Evolutionary conservation across 1,284 basidiomycete genomes (phyloP), one percentile per base, ranked within the genome.

Genomic region (Boletellus deceptivus): DNA sequence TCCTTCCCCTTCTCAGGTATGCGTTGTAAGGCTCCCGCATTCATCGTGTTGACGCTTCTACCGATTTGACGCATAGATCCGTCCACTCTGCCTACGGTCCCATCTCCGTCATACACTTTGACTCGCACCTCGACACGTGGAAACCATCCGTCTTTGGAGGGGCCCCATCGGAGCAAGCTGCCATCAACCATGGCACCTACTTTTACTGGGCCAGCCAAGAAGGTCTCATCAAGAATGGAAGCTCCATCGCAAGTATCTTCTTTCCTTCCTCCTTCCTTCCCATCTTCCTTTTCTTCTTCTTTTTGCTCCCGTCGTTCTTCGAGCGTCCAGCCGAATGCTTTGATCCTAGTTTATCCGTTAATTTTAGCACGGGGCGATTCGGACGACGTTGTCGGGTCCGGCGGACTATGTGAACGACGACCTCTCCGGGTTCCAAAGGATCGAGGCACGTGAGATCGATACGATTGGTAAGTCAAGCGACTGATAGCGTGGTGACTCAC

Each of bases 161-260:
- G 6, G 80, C 83, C 2, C 85, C 84, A 4, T 82, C 82, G 20
- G 73, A 75, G 0, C 82, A 84, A 54, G 84, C 84, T 1, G 79
- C 80, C 29, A 82, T 89, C 58, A 88, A 86, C 55, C 86, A 88
- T 49, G 86, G 86, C 17, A 88, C 86, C 6, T 89, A 87, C 70
- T 89, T 89, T 65, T 88, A 86, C 65, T 86, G 83, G 78, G 88
- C 88, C 3, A 81, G 80, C 56, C 75, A 83, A 59, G 88, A 90
- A 64, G 87, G 88, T 6, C 69, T 90, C 37, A 83, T 90, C 54
- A 77, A 72, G 58, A 89, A 89, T 55, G 87, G 87, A 58, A 79
- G 82, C 45, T 91, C 88, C 64, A 90, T 88, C 83, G 86, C 83
- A 86, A 87, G 85, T 86, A 61, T 74, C 67, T 64, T 58, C 59